Conservation (phyloP, 2,329 filamentous ascomycete species). For the Arthroderma uncinatum region DNA sequence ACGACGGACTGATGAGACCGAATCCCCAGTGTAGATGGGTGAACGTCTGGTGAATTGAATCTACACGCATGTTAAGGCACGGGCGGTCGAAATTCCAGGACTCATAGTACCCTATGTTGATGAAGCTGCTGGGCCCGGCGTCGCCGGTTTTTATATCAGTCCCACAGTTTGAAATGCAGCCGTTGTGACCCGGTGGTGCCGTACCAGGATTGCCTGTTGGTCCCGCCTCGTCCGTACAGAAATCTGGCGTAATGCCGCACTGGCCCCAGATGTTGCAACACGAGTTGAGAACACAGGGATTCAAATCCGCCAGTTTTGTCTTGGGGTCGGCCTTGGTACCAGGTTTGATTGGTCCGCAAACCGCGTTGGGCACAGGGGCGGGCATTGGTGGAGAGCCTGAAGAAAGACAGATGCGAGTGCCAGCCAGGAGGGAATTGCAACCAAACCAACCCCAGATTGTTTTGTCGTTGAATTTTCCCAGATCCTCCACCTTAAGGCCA, state of each 20-base stretch:
- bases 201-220: conserved; percentile 30
- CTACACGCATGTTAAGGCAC: conserved; percentile 23
- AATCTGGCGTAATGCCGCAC: conserved; percentile 37
- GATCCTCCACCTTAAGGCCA: conserved; percentile 27
- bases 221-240: conserved; percentile 27
- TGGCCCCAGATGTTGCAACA: conserved; percentile 36
- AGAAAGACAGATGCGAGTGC: conserved; percentile 32
- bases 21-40: conserved; percentile 29
- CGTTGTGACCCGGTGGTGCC: conserved; percentile 22
- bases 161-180: conserved; percentile 24
- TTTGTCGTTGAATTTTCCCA: conserved; percentile 34
- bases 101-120: conserved; percentile 25
- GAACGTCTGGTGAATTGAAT: conserved; percentile 13
- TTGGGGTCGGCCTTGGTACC: conserved; percentile 27
- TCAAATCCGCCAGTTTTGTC: conserved; percentile 36
- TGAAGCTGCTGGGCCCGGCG: conserved; percentile 17
- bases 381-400: conserved; percentile 35
- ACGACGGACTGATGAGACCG: conserved; percentile 24
- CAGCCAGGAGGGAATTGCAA: conserved; percentile 26
- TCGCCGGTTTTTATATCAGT: conserved; percentile 2
- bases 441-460: conserved; percentile 38
- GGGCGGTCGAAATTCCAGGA: conserved; percentile 21
- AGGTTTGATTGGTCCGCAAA: conserved; percentile 39
- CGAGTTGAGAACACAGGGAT: conserved; percentile 37
- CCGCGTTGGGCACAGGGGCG: conserved; percentile 34